Conservation (phyloP, 805 yeast genomes). For the Starmerella sirachaensis region DNA sequence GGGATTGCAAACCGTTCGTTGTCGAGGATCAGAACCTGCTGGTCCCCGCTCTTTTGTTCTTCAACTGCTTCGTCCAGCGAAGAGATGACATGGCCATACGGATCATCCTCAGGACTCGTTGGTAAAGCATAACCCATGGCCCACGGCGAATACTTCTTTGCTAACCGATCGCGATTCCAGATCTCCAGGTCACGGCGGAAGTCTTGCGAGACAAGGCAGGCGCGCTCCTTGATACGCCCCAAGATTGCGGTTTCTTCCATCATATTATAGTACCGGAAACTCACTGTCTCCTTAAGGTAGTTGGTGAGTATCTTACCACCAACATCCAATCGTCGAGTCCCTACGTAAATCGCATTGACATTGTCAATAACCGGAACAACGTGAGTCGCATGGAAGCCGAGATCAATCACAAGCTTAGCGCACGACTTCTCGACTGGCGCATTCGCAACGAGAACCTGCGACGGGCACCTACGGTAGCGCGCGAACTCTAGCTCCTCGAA, state of each 20-base stretch:
- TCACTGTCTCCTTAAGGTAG: slow-evolving; percentile 65
- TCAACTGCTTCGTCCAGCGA: slow-evolving; percentile 15
- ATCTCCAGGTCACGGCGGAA: slow-evolving; percentile 39
- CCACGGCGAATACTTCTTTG: slow-evolving; percentile 21
- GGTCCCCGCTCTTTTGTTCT: slow-evolving; percentile 29
- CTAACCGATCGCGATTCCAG: slow-evolving; percentile 23
- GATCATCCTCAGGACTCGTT: slow-evolving; percentile 13
- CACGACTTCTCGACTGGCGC: slow-evolving; percentile 30
- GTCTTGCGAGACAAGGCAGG: slow-evolving; percentile 57
- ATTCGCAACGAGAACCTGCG: slow-evolving; percentile 18
- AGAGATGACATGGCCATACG: slow-evolving; percentile 48
- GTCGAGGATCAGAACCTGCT: slow-evolving; percentile 52
- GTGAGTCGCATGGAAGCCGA: slow-evolving; percentile 82
- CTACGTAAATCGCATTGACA: slow-evolving; percentile 72
- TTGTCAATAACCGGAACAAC: slow-evolving; percentile 70
- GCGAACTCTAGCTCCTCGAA: slow-evolving; percentile 87
- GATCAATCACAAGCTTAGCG: slow-evolving; percentile 70
- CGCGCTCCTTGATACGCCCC: slow-evolving; percentile 70
- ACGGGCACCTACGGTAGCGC: slow-evolving; percentile 52
- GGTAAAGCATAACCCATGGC: slow-evolving; percentile 72
- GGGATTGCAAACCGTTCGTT: slow-evolving; percentile 88
- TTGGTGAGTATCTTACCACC: slow-evolving; percentile 85
- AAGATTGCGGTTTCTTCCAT: slow-evolving; percentile 80
- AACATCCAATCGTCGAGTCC: slow-evolving; percentile 63
- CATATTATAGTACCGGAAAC: slow-evolving; percentile 86